These are phyloP conservation scores for Ceratobasidium papillatum DNA, from an alignment of 1,284 basidiomycete genomes.

Conservation along the genomic window DNA sequence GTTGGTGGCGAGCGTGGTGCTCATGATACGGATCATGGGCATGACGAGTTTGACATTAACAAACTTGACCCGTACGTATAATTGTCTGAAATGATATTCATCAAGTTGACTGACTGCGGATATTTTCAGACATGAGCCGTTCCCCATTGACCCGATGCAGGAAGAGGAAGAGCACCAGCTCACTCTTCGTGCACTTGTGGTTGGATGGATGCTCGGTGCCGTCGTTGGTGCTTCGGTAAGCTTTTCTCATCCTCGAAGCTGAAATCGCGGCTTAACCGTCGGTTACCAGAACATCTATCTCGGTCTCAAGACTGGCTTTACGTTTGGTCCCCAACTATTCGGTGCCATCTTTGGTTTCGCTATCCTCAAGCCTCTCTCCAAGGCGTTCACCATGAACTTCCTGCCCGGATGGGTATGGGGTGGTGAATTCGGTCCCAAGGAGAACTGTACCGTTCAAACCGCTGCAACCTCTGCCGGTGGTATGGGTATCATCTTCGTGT, in stretches of 20 bases:
- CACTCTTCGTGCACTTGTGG: constrained; percentile 66
- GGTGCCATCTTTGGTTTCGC: constrained; percentile 73
- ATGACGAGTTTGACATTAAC: constrained; percentile 2
- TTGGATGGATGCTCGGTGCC: constrained; percentile 67
- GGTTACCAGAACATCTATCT: constrained; percentile 66
- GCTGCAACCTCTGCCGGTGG: constrained; percentile 60
- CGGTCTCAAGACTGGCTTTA: constrained; percentile 70
- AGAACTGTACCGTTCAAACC: constrained; percentile 68
- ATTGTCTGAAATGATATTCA: background rate
- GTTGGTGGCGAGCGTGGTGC: constrained; percentile 11
- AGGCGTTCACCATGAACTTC: constrained; percentile 46
- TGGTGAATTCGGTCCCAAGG: constrained; percentile 70
- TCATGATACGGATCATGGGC: constrained; percentile 28
- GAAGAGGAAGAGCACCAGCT: constrained; percentile 64
- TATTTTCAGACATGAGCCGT: constrained; percentile 52
- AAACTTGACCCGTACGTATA: constrained; percentile 33
- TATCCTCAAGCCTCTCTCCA: constrained; percentile 68
- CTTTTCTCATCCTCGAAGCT: constrained; percentile 37
- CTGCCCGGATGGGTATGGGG: constrained; percentile 62
- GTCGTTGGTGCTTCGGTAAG: constrained; percentile 55
- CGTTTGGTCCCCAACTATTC: constrained; percentile 70
- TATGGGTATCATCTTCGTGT: constrained; percentile 65
- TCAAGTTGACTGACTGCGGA: background rate
- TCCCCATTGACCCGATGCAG: constrained; percentile 61
- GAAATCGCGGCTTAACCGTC: constrained; percentile 56